Evolutionary conservation across 1,284 basidiomycete species (phyloP), one percentile per base, ranked within the genome.

Genomic region (Papiliotrema laurentii): DNA sequence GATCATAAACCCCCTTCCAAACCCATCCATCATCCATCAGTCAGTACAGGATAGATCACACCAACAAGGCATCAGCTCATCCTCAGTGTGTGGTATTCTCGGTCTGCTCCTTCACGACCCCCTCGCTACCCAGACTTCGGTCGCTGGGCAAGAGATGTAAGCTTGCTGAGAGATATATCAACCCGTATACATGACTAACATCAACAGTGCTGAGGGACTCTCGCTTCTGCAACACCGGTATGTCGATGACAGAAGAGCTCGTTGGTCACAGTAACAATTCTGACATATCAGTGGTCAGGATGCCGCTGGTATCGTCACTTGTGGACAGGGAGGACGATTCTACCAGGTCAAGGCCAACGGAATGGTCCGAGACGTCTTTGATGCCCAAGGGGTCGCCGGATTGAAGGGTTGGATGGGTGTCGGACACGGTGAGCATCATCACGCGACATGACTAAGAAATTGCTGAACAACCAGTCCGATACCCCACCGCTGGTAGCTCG

Each of bases 291-390:
- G 69, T 68, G 94, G 94, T 28, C 94, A 99, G 72, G 94, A 99
- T 80, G 96, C 96, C 0, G 97, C 93, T 57, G 96, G 96, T 47
- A 87, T 98, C 66, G 87, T 99, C 52, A 98, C 96, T 41, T 96
- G 96, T 71, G 96, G 93, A 3, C 82, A 84, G 16, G 91, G 91
- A 67, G 96, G 96, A 40, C 84, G 93, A 40, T 89, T 99, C 74
- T 94, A 88, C 74, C 96, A 99, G 73, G 92, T 89, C 80, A 99
- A 99, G 76, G 90, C 92, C n/a, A 99, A 98, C 72, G 96, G 96
- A 37, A 98, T 99, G 96, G 94, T 99, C 63, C 83, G 94, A 50
- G 96, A 99, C 72, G 88, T 99, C 54, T 94, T 99, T 73, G 92
- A 97, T 73, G 79, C 81, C 43, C 81, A 81, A 64, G 81, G 87